Evolutionary conservation across 2,329 filamentous ascomycete species (phyloP).

Genomic region (Cercospora berteroae): DNA sequence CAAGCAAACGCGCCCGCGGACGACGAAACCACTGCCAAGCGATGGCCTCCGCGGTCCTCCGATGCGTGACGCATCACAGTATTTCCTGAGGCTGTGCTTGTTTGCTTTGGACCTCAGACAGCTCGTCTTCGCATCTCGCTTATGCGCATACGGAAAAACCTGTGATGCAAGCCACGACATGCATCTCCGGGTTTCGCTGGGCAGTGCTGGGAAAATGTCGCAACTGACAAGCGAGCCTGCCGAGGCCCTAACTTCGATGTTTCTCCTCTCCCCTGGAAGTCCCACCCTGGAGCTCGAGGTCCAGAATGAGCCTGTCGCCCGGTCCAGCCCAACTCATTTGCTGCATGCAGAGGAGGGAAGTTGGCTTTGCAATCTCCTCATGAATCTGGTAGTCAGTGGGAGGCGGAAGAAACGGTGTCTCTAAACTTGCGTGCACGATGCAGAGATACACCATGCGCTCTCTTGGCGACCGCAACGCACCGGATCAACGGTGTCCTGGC

Average conservation of each 20-base stretch:
- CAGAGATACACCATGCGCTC: background rate
- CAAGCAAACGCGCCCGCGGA: background rate
- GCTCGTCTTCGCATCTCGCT: background rate
- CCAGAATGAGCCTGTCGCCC: background rate
- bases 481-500: background rate
- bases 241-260: background rate
- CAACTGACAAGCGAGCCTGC: background rate
- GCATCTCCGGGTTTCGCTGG: background rate
- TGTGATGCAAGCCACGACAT: background rate
- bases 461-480: background rate
- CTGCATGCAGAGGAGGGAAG: background rate
- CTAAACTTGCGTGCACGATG: background rate
- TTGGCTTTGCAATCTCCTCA: background rate
- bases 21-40: background rate
- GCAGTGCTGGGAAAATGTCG: background rate
- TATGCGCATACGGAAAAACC: background rate
- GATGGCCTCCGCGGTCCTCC: background rate
- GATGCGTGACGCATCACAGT: background rate
- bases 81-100: background rate
- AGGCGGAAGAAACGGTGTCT: background rate
- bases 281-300: background rate
- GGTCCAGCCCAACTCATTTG: background rate
- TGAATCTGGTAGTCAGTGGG: background rate
- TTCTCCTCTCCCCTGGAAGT: background rate
- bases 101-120: background rate